Evolutionary conservation across 805 yeast genomes (phyloP).

Genomic region (Candida chilensis): DNA sequence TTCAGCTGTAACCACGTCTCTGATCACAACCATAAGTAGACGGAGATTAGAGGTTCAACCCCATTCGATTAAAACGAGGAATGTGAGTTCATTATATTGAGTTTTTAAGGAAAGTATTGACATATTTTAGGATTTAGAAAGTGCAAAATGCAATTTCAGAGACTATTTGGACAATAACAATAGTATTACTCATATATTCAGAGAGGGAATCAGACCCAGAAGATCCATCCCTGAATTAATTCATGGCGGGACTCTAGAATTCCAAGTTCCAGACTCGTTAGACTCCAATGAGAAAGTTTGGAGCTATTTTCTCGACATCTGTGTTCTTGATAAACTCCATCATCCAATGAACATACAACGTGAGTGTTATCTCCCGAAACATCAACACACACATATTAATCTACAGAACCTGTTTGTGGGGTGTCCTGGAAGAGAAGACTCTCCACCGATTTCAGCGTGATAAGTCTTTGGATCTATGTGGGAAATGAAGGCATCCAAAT

Average conservation of each 20-base stretch:
- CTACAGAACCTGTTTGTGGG: conserved; percentile 1
- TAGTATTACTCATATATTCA: conserved; percentile 4
- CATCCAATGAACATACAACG: neutral
- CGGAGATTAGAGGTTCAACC: neutral
- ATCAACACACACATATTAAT: neutral
- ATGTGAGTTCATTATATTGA: neutral
- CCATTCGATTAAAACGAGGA: no score
- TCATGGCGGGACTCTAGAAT: conserved; percentile 4
- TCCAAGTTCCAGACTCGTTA: conserved; percentile 2
- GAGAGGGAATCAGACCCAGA: conserved; percentile 4
- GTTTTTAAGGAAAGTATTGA: neutral
- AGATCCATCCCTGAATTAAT: neutral
- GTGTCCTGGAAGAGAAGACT: neutral
- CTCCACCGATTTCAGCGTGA: neutral
- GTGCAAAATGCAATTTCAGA: conserved; percentile 2
- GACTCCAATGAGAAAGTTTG: conserved; percentile 2
- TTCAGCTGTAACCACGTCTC: neutral
- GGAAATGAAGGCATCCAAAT: neutral
- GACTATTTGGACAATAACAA: neutral
- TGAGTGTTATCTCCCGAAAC: no score
- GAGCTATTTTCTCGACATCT: neutral
- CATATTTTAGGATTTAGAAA: neutral
- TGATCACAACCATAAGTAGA: neutral
- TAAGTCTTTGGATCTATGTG: neutral
- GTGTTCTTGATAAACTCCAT: neutral